Base-by-base conservation (phyloP, 495 filamentous ascomycete genomes). In the Neurospora sp. region DNA sequence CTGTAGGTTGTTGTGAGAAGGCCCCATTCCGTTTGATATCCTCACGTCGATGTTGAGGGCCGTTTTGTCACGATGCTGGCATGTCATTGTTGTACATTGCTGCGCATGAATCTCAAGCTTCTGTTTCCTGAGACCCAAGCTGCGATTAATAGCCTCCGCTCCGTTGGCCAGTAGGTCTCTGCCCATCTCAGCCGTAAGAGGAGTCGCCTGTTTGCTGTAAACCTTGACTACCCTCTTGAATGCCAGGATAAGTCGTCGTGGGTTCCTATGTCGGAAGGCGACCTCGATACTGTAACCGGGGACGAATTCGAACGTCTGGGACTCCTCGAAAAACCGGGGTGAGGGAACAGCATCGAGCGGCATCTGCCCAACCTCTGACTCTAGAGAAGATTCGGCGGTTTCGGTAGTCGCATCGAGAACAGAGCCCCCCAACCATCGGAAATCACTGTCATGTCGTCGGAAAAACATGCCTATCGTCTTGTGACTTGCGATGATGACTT, bases 401-500 rank as follows among this genome's bases (percentile, higher is more conserved):
- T 79, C 77, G 37, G 70, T 68, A 22, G 78, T 75, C 9, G 74
- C 72, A 68, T 84, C 83, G 39, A 78, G 74, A 61, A 81, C 78
- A 1, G 83, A 75, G 18, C 78, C 77, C 42, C 84, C 82, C 65
- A 81, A 76, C 83, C 82, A 85, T 42, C 78, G 74, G 70, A 86
- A 86, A 27, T 77, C 78, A 14, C 78, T 72, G 75, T 86, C 84
- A 72, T 86, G 84, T 16, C 78, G 78, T 37, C 82, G 78, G 1
- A 86, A 74, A 70, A 84, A 86, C n/a, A 85, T 75, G 1, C 83
- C 84, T 70, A 86, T 72, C 73, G 84, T 84, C 65, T 82, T 72
- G 59, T 86, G 84, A 69, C 77, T 79, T n/a, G 81, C 79, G 69
- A 82, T 72, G 44, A 83, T 80, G 65, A 85, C 74, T n/a, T 85